phyloP scores from a whole-genome alignment of 1,139 yeast genomes.

The Kodamaea fungicola region DNA sequence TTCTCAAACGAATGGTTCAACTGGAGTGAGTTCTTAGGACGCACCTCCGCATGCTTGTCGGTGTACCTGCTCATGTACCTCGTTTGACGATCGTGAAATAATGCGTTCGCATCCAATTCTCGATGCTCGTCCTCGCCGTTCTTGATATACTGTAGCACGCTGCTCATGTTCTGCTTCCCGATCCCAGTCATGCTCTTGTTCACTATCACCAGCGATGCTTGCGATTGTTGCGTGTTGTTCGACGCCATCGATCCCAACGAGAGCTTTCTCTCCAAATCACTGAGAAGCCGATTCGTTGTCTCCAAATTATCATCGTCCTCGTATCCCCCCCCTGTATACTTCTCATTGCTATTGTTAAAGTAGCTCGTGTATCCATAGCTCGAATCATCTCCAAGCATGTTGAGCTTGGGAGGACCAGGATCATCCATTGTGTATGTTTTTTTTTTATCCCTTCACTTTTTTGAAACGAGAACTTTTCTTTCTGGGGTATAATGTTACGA shows the following conservation, averaged over 20 bases:
- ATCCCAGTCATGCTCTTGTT: conserved; percentile 25
- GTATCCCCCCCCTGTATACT: background rate
- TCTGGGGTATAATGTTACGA: background rate
- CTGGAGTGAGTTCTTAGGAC: background rate
- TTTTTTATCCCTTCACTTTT: background rate
- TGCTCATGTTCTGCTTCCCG: conserved; percentile 29
- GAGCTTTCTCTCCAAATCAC: conserved; percentile 32
- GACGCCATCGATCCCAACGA: conserved; percentile 26
- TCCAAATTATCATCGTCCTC: conserved; percentile 12
- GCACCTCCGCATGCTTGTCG: too few relatives aligned
- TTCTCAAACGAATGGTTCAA: background rate
- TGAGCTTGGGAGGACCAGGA: conserved; percentile 4
- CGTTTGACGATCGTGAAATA: conserved; percentile 35
- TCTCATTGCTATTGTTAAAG: conserved; percentile 5
- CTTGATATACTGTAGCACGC: conserved; percentile 30
- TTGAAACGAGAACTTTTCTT: background rate
- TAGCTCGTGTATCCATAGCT: conserved; percentile 5
- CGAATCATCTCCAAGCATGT: conserved; percentile 5
- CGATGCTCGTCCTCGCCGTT: conserved; percentile 17
- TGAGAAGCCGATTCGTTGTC: conserved; percentile 23
- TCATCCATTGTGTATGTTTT: background rate
- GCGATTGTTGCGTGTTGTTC: conserved; percentile 23
- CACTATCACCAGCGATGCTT: conserved; percentile 29
- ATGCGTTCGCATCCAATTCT: conserved; percentile 32
- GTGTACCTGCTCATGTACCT: conserved; percentile 24